Base-by-base conservation (phyloP, 192 early-diverging fungal genomes). In the Entomortierella beljakovae region DNA sequence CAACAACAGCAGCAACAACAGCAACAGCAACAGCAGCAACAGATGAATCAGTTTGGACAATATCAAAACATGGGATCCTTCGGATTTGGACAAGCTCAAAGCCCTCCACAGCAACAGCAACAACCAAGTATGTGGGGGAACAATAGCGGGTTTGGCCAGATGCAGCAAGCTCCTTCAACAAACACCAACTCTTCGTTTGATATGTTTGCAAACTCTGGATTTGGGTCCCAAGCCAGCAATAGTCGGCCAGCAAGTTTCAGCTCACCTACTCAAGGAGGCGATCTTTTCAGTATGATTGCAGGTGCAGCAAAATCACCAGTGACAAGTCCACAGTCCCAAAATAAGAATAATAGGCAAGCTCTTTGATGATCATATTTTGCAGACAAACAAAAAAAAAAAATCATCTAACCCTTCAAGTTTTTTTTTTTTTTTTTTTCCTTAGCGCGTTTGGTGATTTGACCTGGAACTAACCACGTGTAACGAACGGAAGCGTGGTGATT, bases 221-320 rank as follows among this genome's bases (percentile, higher is more conserved):
- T 55, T 25, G 60, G 69, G 10, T 29, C 40, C 6, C 32, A 43
- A 25, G 49, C 34, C 26, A 48, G 15, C 20, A 46, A 71, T 35
- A 70, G 56, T 51, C 50, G 53, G 11, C 64, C 64, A 15, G 32
- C 37, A 15, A 55, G 53, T 16, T 32, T 42, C n/a, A 64, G 34
- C 20, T 25, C 34, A 2, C 49, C 62, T 3, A 51, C 72, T 42
- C 75, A 69, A 38, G 68, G 75, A 6, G 68, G 68, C 0, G 75
- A 79, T 46, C 64, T 79, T 33, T 79, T 79, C 57, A 55, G 57
- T 40, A 70, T 70, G 67, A 79, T 79, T 48, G 68, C 75, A 5
- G 61, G 75, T 16, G 43, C 56, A 4, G 23, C 67, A 2, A 46
- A 57, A 33, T 60, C 75, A 3, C 61, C 75, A 2, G 48, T 48